Base-by-base conservation (phyloP, 495 filamentous ascomycete species). In the Glarea lozoyensis region DNA sequence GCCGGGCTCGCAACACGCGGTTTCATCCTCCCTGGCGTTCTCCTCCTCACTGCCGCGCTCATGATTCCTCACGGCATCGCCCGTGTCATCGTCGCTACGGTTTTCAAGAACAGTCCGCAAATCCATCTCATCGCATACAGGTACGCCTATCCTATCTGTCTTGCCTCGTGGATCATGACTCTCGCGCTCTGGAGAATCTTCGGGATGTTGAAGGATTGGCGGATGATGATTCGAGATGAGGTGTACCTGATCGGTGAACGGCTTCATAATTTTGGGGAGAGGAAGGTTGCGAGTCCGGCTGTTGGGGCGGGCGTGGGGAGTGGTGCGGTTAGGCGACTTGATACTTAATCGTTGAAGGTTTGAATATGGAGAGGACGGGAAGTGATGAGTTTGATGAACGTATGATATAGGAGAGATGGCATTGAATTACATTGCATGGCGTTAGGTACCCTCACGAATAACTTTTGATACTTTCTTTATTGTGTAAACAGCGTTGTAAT, bases 241-340 rank as follows among this genome's bases (percentile, higher is more conserved):
- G 90, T 94, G 6, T 99, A 97, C 55, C 65, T 97, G 49, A 92
- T 96, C 55, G 92, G 92, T 2, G 88, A 97, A 65, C 67, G 88
- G 23, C 64, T 99, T 19, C 54, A 56, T 37, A 56, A 56, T 42
- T 56, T 56, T 24, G 54, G 54, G 10, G 50, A 53, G 16, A 43
- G 49, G 37, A 56, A 52, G 31, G 31, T 17, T 18, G 44, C 15
- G 19, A 37, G 35, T 21, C 35, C 35, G 11, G 17, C 21, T 3
- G 38, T 19, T 37, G 40, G 40, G 24, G 30, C 22, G 15, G 19
- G 9, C 32, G 36, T 34, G 20, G 19, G 38, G 2, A 15, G 17
- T 27, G n/a, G n/a, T n/a, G n/a, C n/a, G n/a, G 17, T 52, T 15
- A 34, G 53, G 25, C 45, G 50, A 25, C 44, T 49, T 21, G 45